Conservation (phyloP, 495 filamentous ascomycete species). For the Entonaema liquescens region DNA sequence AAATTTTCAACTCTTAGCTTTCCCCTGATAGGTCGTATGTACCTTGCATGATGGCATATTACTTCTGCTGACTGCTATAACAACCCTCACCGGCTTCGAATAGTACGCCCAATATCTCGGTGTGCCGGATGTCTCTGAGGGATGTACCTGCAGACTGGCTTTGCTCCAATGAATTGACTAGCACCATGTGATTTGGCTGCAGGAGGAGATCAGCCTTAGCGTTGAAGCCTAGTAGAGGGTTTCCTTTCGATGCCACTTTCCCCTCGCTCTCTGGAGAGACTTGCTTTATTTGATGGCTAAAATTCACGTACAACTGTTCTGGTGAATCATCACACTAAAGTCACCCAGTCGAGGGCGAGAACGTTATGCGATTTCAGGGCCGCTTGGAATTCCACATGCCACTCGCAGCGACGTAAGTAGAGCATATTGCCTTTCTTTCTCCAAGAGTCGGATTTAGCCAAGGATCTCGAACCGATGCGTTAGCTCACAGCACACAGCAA, state of each 20-base stretch:
- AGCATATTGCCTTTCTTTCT: background rate
- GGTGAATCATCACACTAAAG: background rate
- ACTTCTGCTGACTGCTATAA: constrained; percentile 23
- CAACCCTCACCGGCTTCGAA: constrained; percentile 11
- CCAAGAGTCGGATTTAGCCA: background rate
- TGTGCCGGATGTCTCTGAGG: background rate
- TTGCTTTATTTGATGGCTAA: background rate
- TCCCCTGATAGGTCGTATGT: constrained; percentile 15
- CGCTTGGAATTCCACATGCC: background rate
- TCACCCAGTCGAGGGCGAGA: background rate
- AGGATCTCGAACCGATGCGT: background rate
- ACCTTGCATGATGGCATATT: constrained; percentile 7
- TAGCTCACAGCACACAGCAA: background rate
- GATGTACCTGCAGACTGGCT: background rate
- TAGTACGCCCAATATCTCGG: background rate
- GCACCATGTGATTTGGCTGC: constrained; percentile 7
- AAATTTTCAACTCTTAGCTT: constrained; percentile 16
- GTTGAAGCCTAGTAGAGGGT: background rate
- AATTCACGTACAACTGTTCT: background rate
- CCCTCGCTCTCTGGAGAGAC: background rate
- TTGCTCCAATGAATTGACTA: constrained; percentile 12
- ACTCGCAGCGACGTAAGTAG: background rate
- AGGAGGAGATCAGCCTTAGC: constrained; percentile 4
- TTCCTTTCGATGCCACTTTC: background rate
- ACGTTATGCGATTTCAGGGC: background rate